Evolutionary conservation across 148 eudicot genomes (phyloP).

Genomic region (Arbutus unedo): DNA sequence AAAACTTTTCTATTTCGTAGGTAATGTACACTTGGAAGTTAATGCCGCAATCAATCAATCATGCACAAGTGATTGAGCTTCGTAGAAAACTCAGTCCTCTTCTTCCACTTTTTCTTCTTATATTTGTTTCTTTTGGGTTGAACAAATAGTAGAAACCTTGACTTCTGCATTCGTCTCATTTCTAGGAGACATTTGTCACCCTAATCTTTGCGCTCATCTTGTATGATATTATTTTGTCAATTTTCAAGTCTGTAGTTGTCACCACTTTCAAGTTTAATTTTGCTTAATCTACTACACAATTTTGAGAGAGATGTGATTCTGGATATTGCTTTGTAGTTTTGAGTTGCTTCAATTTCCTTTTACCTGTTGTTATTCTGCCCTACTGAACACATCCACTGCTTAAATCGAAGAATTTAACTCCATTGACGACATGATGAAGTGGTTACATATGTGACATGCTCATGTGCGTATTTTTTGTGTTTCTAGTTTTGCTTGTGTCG

Average conservation of each 20-base stretch:
- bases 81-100: background rate
- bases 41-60: constrained; percentile 5
- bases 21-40: constrained; percentile 1
- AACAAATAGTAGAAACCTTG: background rate
- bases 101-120: background rate
- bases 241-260: background rate
- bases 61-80: background rate
- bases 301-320: background rate
- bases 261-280: background rate
- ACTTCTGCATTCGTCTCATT: background rate
- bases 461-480: background rate
- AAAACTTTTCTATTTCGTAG: background rate
- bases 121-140: background rate
- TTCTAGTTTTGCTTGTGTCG: background rate
- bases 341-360: background rate
- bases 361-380: background rate
- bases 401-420: background rate
- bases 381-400: background rate
- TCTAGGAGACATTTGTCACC: background rate
- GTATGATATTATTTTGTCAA: background rate
- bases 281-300: background rate
- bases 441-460: background rate
- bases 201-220: background rate
- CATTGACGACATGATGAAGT: background rate
- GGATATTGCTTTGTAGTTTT: background rate